These are phyloP conservation scores for Raffaelea deltoideospora DNA, from an alignment of 2,329 filamentous ascomycete genomes.

Conservation along the genomic window DNA sequence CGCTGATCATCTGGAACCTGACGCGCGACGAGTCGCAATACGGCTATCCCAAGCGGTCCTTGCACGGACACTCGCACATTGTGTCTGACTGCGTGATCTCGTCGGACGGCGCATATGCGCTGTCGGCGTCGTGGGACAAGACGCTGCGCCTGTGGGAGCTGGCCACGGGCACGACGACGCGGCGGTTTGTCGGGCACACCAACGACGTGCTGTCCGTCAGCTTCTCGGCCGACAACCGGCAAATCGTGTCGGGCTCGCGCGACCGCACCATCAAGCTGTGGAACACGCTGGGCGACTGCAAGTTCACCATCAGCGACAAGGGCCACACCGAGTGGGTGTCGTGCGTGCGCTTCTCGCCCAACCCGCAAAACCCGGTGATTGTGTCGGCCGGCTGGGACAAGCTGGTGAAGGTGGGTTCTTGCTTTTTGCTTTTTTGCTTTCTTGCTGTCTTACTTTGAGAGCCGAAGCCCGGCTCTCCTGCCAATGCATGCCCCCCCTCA, in stretches of 20 bases:
- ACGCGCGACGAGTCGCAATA: conserved; percentile 97
- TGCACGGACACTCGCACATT: conserved; percentile 98
- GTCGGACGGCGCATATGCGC: conserved; percentile 96
- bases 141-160: conserved; percentile 99
- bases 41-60: conserved; percentile 97
- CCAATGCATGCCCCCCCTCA: conserved; percentile 20
- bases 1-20: conserved; percentile 99
- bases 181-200: conserved; percentile 97
- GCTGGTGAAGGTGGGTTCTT: conserved; percentile 91
- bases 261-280: conserved; percentile 99
- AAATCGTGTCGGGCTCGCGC: conserved; percentile 97
- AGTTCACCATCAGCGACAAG: conserved; percentile 99
- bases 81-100: conserved; percentile 99
- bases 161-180: conserved; percentile 88
- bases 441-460: background rate
- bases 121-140: conserved; percentile 99
- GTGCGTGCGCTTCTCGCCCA: conserved; percentile 98
- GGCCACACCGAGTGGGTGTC: conserved; percentile 99
- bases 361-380: conserved; percentile 99
- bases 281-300: conserved; percentile 99
- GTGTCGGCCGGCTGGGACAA: conserved; percentile 99
- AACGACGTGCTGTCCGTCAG: conserved; percentile 99
- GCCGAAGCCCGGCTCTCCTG: background rate
- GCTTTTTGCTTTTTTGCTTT: conserved; percentile 13
- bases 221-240: conserved; percentile 99